A percentile compares a stretch with the other conserved stretches of the same genome.
phyloP scores from a whole-genome alignment of 2,329 filamentous ascomycete species.

The Fonsecaea multimorphosa region DNA sequence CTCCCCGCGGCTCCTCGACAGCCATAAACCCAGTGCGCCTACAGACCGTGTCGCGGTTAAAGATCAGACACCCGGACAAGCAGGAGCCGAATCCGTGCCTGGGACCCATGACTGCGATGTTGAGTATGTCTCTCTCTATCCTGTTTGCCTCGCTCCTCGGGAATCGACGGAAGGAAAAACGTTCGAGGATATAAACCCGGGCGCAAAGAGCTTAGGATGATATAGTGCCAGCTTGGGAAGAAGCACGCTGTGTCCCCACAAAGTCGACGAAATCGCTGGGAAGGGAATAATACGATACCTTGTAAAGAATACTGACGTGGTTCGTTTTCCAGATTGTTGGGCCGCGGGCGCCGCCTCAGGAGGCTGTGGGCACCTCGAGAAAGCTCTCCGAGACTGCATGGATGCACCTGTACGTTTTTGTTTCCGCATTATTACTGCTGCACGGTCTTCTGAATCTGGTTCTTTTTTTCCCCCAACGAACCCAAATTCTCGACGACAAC shows the following conservation, averaged over 20 bases:
- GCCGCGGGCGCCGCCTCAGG: constrained; percentile 50
- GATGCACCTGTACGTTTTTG: constrained; percentile 70
- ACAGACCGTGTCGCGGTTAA: constrained; percentile 60
- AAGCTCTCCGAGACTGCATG: constrained; percentile 73
- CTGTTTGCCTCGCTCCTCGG: neutral
- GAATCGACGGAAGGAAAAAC: neutral
- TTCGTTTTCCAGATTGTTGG: constrained; percentile 52
- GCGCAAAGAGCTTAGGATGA: constrained; percentile 6
- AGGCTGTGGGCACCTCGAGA: constrained; percentile 65
- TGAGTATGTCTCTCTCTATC: constrained; percentile 59
- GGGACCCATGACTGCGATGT: constrained; percentile 68
- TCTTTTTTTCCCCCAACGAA: too few relatives aligned
- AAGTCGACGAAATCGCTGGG: neutral
- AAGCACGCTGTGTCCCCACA: neutral
- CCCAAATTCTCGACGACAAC: too few relatives aligned
- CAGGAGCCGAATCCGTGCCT: constrained; percentile 69
- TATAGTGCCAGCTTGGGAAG: neutral
- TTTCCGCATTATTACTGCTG: too few relatives aligned
- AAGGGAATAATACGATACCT: neutral
- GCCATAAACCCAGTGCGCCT: constrained; percentile 54
- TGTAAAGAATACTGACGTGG: constrained; percentile 23
- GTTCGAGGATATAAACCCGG: neutral
- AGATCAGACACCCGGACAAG: constrained; percentile 68
- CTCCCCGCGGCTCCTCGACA: constrained; percentile 52
- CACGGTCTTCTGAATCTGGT: too few relatives aligned